These are phyloP conservation scores for Alternaria triticina DNA, from an alignment of 2,329 filamentous ascomycete species.

Conservation along the genomic window DNA sequence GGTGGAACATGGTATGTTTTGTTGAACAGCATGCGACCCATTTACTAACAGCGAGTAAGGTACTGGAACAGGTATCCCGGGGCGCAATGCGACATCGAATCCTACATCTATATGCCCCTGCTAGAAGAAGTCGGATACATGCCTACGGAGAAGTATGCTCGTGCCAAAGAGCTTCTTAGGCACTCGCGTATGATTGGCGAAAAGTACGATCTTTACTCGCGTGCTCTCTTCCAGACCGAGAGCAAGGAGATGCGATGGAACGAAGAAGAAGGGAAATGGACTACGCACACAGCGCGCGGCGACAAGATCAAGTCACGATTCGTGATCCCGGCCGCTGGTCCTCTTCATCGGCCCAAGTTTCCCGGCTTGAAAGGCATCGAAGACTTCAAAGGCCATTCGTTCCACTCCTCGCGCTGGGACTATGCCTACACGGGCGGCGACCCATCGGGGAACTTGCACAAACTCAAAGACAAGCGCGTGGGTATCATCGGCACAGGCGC, in stretches of 20 bases:
- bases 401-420: conserved; percentile 39
- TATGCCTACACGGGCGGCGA: conserved; percentile 34
- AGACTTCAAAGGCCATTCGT: conserved; percentile 35
- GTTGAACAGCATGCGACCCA: background rate
- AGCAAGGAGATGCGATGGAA: conserved; percentile 57
- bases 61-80: conserved; percentile 52
- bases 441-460: conserved; percentile 31
- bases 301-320: conserved; percentile 48
- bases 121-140: conserved; percentile 53
- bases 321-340: conserved; percentile 51
- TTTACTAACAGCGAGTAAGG: conserved; percentile 20
- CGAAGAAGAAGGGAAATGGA: conserved; percentile 45
- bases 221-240: conserved; percentile 55
- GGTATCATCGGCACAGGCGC: conserved; percentile 46
- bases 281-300: conserved; percentile 28
- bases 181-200: conserved; percentile 55
- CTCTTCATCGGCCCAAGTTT: conserved; percentile 51
- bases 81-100: conserved; percentile 36
- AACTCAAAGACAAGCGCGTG: conserved; percentile 46
- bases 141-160: conserved; percentile 59
- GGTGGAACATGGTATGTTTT: conserved; percentile 53
- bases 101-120: conserved; percentile 38
- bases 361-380: conserved; percentile 34
- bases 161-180: conserved; percentile 54
- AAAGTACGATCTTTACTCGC: conserved; percentile 51